Percentiles rank a stretch among this genome's conserved stretches.
These are phyloP conservation scores for Saccharomycopsis amapae DNA, from an alignment of 805 yeast species.

Conservation along the genomic window DNA sequence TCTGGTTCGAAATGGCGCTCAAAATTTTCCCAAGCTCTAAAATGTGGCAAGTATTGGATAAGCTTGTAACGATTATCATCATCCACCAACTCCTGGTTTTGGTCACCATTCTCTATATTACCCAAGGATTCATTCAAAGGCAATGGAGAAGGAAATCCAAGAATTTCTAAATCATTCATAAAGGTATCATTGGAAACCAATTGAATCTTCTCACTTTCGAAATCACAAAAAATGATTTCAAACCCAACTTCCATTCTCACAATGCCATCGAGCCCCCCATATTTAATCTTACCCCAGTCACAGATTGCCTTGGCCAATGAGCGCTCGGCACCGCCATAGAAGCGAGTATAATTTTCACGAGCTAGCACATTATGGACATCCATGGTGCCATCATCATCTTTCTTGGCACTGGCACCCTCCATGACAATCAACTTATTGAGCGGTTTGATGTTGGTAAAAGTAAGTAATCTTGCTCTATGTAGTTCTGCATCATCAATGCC, in stretches of 20 bases:
- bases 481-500: neutral
- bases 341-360: conserved; percentile 25
- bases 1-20: conserved; percentile 42
- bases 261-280: conserved; percentile 49
- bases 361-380: conserved; percentile 46
- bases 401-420: conserved; percentile 71
- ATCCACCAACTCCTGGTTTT: conserved; percentile 25
- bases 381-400: conserved; percentile 50
- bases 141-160: conserved; percentile 34
- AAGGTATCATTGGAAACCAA: conserved; percentile 41
- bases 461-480: conserved; percentile 28
- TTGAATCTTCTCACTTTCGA: conserved; percentile 38
- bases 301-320: conserved; percentile 45
- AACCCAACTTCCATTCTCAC: conserved; percentile 54
- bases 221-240: conserved; percentile 56
- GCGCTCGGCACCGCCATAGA: conserved; percentile 33
- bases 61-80: conserved; percentile 23
- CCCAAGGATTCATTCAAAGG: conserved; percentile 13
- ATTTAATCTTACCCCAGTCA: conserved; percentile 43
- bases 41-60: conserved; percentile 19
- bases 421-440: conserved; percentile 42
- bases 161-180: conserved; percentile 30
- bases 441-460: conserved; percentile 43
- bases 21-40: conserved; percentile 11
- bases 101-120: conserved; percentile 18